phyloP scores from a whole-genome alignment of 495 filamentous ascomycete genomes.

The Staphylotrichum longicolle region DNA sequence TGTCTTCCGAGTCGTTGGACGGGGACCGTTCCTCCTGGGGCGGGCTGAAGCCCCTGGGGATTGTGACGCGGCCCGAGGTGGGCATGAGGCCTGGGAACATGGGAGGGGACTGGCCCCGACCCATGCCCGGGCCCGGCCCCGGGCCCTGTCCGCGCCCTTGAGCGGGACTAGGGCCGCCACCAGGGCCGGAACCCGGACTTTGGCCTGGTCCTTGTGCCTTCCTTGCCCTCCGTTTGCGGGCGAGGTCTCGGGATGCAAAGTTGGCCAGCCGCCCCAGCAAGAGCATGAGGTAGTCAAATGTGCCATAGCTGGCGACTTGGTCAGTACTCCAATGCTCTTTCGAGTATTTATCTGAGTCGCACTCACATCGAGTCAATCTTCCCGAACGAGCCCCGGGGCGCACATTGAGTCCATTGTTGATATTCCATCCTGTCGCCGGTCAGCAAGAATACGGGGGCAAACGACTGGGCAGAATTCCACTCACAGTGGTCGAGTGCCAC shows the following conservation, averaged over 20 bases:
- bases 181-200: conserved; percentile 1
- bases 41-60: conserved; percentile 59
- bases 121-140: conserved; percentile 24
- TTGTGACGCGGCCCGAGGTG: conserved; percentile 44
- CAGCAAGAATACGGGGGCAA: neutral
- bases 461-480: conserved; percentile 35
- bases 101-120: conserved; percentile 38
- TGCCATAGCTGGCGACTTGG: conserved; percentile 61
- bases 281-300: conserved; percentile 80
- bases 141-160: conserved; percentile 9
- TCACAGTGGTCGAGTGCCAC: conserved; percentile 81
- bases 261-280: conserved; percentile 78
- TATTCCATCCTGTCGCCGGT: conserved; percentile 65
- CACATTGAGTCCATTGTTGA: conserved; percentile 75
- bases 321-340: neutral
- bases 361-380: conserved; percentile 68
- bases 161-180: neutral
- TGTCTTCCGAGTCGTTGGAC: conserved; percentile 34
- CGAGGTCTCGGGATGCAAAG: conserved; percentile 75
- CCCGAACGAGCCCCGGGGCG: conserved; percentile 77
- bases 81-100: conserved; percentile 66
- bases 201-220: conserved; percentile 31
- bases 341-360: too few relatives aligned
- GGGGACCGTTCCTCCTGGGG: conserved; percentile 41
- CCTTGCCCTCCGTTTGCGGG: conserved; percentile 66